Evolutionary conservation across 805 yeast genomes (phyloP).

Genomic region (Suhomyces prunicola): DNA sequence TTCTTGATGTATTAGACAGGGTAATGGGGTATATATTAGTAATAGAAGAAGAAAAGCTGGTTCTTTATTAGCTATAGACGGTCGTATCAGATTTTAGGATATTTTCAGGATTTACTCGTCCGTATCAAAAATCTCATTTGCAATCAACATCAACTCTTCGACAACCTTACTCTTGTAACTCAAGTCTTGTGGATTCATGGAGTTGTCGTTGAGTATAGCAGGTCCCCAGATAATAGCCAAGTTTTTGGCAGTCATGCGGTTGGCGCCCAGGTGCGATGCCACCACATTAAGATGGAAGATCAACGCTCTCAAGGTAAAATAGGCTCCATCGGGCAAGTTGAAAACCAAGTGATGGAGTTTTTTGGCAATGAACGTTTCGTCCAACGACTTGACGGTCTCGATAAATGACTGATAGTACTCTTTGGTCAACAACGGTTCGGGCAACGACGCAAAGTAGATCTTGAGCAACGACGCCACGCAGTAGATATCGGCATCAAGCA

Average conservation of each 20-base stretch:
- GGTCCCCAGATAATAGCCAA: conserved; percentile 96
- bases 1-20: conserved; percentile 17
- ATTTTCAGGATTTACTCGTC: conserved; percentile 20
- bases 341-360: conserved; percentile 87
- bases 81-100: not conserved
- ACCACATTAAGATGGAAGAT: conserved; percentile 82
- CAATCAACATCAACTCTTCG: conserved; percentile 80
- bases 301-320: conserved; percentile 83
- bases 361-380: conserved; percentile 50
- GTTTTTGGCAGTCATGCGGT: conserved; percentile 80
- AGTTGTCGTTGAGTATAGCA: conserved; percentile 66
- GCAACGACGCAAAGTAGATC: conserved; percentile 76
- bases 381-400: conserved; percentile 56
- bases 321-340: conserved; percentile 90
- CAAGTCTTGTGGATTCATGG: conserved; percentile 66
- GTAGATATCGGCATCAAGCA: conserved; percentile 78
- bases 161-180: conserved; percentile 73
- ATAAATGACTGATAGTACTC: conserved; percentile 62
- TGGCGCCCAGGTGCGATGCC: conserved; percentile 54
- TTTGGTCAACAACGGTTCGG: conserved; percentile 77
- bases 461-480: conserved; percentile 86
- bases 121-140: conserved; percentile 67
- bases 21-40: not conserved
- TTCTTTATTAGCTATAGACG: conserved; percentile 16
- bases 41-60: conserved; percentile 1